Base-by-base conservation (phyloP, 768 basidiomycete species). In the Kwoniella sp. region DNA sequence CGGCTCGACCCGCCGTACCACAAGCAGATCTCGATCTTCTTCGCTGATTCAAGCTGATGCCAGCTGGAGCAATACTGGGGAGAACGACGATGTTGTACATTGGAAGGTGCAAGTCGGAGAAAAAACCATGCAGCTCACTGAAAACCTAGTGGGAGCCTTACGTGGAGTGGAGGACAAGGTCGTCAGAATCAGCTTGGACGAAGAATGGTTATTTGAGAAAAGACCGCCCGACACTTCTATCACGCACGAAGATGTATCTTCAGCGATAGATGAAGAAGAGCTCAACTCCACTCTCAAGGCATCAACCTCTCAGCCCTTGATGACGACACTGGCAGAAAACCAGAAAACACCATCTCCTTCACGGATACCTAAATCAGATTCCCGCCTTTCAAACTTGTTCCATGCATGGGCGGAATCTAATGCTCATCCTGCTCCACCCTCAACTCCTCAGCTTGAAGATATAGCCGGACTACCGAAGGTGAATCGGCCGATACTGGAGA, bases 201-300 rank as follows among this genome's bases (percentile, higher is more conserved):
- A 68, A n/a, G 55, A 63, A 3, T 72, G 70, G 70, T 48, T 68
- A 2, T 72, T 69, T 29, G 68, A 69, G 53, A 64, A 54, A 25
- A 22, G 25, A 25, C 44, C 40, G 17, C 21, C 36, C 25, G 8
- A 17, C 9, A 4, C 33, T 21, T 22, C 13, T n/a, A n/a, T n/a
- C 29, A 22, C 30, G 21, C 6, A 6, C 37, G 15, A 13, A 49
- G 9, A 24, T 12, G n/a, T 6, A 17, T 22, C 49, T 19, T 26
- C 49, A 50, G 5, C 49, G 4, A 5, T 15, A 12, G 56, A 52
- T 13, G 52, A 51, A 25, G 68, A 63, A 37, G 44, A 37, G 9
- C 21, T 13, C 7, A 55, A 58, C 19, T 44, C 56, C 9, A 68
- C 68, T n/a, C 40, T 67, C 30, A 64, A 67, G 33, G 53, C 65